These are phyloP conservation scores for Chlamydomonas urium DNA, from an alignment of 139 green algal species.

Conservation along the genomic window DNA sequence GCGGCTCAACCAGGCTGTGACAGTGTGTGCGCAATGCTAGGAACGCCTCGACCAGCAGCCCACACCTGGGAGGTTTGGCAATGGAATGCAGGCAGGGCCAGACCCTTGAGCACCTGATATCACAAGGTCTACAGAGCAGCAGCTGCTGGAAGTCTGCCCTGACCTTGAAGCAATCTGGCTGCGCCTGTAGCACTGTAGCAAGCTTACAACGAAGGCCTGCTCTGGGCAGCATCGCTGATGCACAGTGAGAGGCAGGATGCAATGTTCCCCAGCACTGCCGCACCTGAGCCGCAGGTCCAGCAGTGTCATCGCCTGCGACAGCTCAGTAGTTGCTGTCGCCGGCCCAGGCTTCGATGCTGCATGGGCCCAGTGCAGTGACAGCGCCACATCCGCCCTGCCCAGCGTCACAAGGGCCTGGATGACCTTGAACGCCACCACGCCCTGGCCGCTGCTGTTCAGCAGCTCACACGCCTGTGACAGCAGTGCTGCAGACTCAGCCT, in stretches of 20 bases:
- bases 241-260: not conserved
- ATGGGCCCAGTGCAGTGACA: constrained; percentile 2
- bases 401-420: constrained; percentile 3
- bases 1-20: not conserved
- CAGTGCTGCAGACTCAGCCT: not conserved
- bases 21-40: constrained; percentile 9
- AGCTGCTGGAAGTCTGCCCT: too few relatives aligned
- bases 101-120: not conserved
- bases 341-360: not conserved
- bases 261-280: not conserved
- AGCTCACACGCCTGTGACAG: constrained; percentile 3
- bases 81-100: not conserved
- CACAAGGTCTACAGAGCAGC: not conserved
- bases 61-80: not conserved
- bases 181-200: not conserved
- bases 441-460: not conserved
- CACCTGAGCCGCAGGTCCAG: constrained; percentile 8
- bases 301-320: not conserved
- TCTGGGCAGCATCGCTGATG: too few relatives aligned
- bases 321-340: not conserved
- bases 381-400: not conserved
- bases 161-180: too few relatives aligned
- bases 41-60: constrained; percentile 9
- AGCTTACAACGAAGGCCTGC: not conserved
- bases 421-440: not conserved